Conservation (phyloP, 345 rosid species). For the Boechera retrofracta region DNA sequence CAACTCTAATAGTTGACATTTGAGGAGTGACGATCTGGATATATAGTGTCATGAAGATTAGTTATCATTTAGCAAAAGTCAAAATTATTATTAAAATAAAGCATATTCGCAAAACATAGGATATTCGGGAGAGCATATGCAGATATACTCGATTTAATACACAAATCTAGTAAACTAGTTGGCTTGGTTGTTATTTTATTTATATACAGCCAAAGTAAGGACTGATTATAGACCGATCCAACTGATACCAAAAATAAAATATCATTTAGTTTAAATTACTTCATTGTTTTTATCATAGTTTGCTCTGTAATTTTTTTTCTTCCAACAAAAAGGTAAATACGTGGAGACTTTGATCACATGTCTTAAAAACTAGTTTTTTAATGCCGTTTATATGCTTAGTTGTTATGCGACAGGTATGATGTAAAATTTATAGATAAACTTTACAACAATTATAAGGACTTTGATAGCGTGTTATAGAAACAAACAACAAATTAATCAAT, state of each 20-base stretch:
- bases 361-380: neutral
- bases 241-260: neutral
- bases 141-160: neutral
- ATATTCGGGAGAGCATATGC: conserved; percentile 34
- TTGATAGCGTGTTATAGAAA: neutral
- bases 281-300: neutral
- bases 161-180: neutral
- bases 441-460: neutral
- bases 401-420: neutral
- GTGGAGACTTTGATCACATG: neutral
- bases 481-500: conserved; percentile 20
- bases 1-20: conserved; percentile 41
- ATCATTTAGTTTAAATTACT: neutral
- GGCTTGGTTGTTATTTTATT: conserved; percentile 14
- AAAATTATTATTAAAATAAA: conserved; percentile 22
- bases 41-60: conserved; percentile 27
- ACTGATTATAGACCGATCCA: neutral
- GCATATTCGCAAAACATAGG: conserved; percentile 37
- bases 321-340: neutral
- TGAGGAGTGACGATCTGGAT: conserved; percentile 29
- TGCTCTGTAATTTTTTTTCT: neutral
- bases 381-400: neutral
- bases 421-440: neutral
- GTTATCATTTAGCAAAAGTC: conserved; percentile 31
- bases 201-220: too few relatives aligned